Conservation (phyloP, 2,329 filamentous ascomycete species). For the Scedosporium boydii region DNA sequence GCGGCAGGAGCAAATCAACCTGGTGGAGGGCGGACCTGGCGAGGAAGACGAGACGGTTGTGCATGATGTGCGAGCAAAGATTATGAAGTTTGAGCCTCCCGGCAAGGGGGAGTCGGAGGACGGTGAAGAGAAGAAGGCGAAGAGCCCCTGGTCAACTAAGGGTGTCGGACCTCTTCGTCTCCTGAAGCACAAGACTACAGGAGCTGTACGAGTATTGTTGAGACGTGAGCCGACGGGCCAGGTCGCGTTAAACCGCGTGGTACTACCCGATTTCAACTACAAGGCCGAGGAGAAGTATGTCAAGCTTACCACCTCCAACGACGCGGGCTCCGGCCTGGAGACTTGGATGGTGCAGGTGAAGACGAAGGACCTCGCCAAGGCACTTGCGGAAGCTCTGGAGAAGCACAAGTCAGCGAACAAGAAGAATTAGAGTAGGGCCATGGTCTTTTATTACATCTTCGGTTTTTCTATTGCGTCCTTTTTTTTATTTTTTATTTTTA, state of each 20-base stretch:
- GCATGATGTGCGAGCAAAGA: conserved; percentile 63
- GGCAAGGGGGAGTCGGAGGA: conserved; percentile 35
- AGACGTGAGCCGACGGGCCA: conserved; percentile 68
- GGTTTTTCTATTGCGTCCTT: background rate
- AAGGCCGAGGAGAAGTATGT: conserved; percentile 51
- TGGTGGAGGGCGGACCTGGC: conserved; percentile 55
- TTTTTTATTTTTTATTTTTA: background rate
- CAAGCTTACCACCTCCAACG: conserved; percentile 46
- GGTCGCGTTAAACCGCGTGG: conserved; percentile 60
- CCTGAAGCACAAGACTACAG: conserved; percentile 62
- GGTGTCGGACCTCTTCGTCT: conserved; percentile 65
- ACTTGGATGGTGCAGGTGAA: conserved; percentile 66
- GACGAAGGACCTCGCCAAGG: conserved; percentile 47
- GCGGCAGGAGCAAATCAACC: conserved; percentile 59
- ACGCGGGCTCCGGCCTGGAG: conserved; percentile 50
- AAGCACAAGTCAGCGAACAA: conserved; percentile 48
- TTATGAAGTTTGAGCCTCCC: conserved; percentile 47
- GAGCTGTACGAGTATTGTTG: conserved; percentile 57
- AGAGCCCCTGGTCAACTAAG: conserved; percentile 56
- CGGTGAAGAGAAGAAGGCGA: conserved; percentile 30
- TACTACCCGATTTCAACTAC: conserved; percentile 55
- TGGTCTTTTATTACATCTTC: background rate
- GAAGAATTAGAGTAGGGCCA: conserved; percentile 6
- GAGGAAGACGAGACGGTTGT: conserved; percentile 65
- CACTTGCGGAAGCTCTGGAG: conserved; percentile 42